A percentile compares a stretch with the other conserved stretches of the same genome.
Conservation (phyloP, 768 basidiomycete genomes). For the Heimioporus sp. region DNA sequence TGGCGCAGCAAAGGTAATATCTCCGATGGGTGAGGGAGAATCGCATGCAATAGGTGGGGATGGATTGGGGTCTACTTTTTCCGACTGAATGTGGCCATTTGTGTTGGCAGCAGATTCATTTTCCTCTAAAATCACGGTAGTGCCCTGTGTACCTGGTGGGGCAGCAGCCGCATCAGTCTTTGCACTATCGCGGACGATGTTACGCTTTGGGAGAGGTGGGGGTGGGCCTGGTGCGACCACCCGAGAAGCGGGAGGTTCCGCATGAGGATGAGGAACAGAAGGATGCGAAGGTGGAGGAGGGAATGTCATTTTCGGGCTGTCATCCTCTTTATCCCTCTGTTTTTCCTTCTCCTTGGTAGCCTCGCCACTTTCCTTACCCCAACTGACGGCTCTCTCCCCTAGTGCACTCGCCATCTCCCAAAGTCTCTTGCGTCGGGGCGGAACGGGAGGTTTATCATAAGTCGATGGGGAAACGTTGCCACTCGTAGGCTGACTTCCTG, state of each 20-base stretch:
- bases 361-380: slow-evolving; percentile 42
- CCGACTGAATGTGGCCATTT: slow-evolving; percentile 6
- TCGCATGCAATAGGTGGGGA: slow-evolving; percentile 2
- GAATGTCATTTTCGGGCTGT: slow-evolving; percentile 12
- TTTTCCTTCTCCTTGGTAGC: slow-evolving; percentile 33
- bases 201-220: slow-evolving; percentile 54
- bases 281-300: slow-evolving; percentile 26
- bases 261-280: slow-evolving; percentile 20
- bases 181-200: slow-evolving; percentile 33
- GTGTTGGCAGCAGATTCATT: slow-evolving; percentile 1
- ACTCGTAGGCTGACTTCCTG: slow-evolving; percentile 2
- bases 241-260: slow-evolving; percentile 12
- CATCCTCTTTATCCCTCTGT: slow-evolving; percentile 22
- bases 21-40: slow-evolving; percentile 22
- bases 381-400: slow-evolving; percentile 56
- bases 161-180: slow-evolving; percentile 8
- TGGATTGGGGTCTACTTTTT: slow-evolving; percentile 2
- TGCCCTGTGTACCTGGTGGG: not conserved
- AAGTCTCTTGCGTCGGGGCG: slow-evolving; percentile 58
- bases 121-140: not conserved
- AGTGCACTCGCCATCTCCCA: slow-evolving; percentile 70
- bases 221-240: slow-evolving; percentile 20
- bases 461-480: not conserved
- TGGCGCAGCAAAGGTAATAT: slow-evolving; percentile 18
- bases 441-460: slow-evolving; percentile 55